Base-by-base conservation (phyloP, 2,329 filamentous ascomycete genomes). In the Dothideomycetes sp. region DNA sequence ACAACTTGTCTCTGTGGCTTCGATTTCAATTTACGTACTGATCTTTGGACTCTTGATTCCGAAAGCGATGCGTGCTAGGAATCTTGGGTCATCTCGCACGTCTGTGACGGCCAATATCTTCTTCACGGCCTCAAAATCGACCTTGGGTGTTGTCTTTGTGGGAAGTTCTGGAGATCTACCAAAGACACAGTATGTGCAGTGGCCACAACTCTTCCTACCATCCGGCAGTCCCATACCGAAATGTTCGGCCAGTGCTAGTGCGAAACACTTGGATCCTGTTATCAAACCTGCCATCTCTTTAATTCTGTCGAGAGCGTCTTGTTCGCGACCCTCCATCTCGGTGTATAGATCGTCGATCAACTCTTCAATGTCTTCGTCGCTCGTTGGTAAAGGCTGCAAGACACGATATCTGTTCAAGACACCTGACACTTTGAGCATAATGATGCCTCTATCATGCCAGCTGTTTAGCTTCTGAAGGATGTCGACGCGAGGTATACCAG, bases 31-130 rank as follows among this genome's bases (percentile, higher is more conserved):
- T n/a, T n/a, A n/a, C n/a, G n/a, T n/a, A 4, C 57, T 64, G 1
- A 76, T 64, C 1, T 74, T 58, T 0, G 76, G 77, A 48, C 73
- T 80, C 31, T 62, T 64, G 51, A 80, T 79, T 0, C 77, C 77
- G 52, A 79, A 80, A 0, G 75, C 76, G 4, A 80, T 58, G 15
- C 71, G 64, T 0, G 77, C 73, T 19, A 80, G 58, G 47, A 78
- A 72, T 10, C 76, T 57, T 2, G 76, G 64, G 51, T 81, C 76
- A 33, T 80, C 71, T n/a, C n/a, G n/a, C 2, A 72, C 62, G 1
- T 69, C 64, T 1, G 57, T 49, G 10, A 70, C 67, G 0, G 54
- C 60, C 0, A 54, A 45, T 1, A 80, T 57, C 1, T 50, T 53
- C 5, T 54, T 43, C 33, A 78, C 69, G 0, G 60, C 59, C 0